Evolutionary conservation across 768 basidiomycete species (phyloP).

Genomic region (Boletus patriciae): DNA sequence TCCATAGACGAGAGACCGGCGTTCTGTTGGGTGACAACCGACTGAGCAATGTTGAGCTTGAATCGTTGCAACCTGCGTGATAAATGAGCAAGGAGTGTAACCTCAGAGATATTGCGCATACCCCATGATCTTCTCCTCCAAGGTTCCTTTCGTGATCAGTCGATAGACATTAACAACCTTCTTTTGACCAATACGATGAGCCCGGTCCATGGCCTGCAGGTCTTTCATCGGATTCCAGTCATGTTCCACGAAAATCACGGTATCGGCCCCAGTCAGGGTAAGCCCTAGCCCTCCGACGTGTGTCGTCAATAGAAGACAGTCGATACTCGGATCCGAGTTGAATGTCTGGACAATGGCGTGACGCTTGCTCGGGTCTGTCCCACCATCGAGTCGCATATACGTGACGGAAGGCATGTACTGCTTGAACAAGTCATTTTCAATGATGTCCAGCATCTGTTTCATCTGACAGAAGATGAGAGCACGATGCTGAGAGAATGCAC

Average conservation of each 20-base stretch:
- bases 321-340: constrained; percentile 96
- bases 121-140: constrained; percentile 99
- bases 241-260: constrained; percentile 98
- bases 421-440: constrained; percentile 91
- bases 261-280: constrained; percentile 96
- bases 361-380: constrained; percentile 89
- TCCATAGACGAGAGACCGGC: constrained; percentile 93
- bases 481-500: constrained; percentile 89
- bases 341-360: constrained; percentile 98
- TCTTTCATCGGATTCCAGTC: constrained; percentile 99
- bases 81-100: constrained; percentile 5
- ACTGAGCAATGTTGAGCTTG: constrained; percentile 97
- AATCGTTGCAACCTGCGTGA: constrained; percentile 85
- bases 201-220: constrained; percentile 98
- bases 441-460: constrained; percentile 98
- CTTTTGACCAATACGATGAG: constrained; percentile 97
- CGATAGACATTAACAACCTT: constrained; percentile 99
- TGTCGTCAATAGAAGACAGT: constrained; percentile 92
- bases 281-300: constrained; percentile 96
- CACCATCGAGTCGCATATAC: constrained; percentile 97
- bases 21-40: constrained; percentile 97
- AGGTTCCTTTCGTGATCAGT: constrained; percentile 91
- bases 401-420: constrained; percentile 92
- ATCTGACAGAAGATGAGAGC: constrained; percentile 99
- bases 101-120: constrained; percentile 38